These are phyloP conservation scores for Kandelia obovata DNA, from an alignment of 345 rosid species.

Conservation along the genomic window DNA sequence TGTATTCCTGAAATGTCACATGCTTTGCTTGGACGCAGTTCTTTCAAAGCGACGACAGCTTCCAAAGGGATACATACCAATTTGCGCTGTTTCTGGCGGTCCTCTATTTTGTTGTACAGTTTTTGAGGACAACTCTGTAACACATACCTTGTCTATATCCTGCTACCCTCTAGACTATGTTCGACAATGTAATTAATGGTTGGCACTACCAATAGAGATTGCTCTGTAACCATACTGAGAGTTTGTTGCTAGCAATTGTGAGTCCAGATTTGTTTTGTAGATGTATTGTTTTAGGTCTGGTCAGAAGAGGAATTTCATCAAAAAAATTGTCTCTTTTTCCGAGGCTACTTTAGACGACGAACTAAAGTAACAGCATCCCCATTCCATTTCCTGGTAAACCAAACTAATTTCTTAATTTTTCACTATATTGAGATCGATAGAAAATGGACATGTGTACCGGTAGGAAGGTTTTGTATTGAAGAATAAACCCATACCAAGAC, in stretches of 20 bases:
- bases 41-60: slow-evolving; percentile 77
- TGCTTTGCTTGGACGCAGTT: slow-evolving; percentile 42
- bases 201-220: not conserved
- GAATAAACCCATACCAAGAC: slow-evolving; percentile 17
- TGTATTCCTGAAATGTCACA: not conserved
- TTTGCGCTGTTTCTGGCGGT: slow-evolving; percentile 70
- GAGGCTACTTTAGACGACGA: not conserved
- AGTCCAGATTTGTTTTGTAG: not conserved
- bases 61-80: slow-evolving; percentile 77
- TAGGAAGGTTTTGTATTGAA: not conserved
- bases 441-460: not conserved
- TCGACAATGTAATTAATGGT: not conserved
- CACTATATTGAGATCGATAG: not conserved
- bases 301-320: not conserved
- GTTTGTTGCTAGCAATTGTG: not conserved
- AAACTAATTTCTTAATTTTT: not conserved
- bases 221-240: not conserved
- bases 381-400: not conserved
- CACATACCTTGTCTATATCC: not conserved
- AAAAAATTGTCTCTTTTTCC: not conserved
- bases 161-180: not conserved
- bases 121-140: slow-evolving; percentile 70
- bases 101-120: slow-evolving; percentile 80
- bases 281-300: not conserved
- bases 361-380: not conserved